These are phyloP conservation scores for Neltuma alba DNA, from an alignment of 306 rosid species.

Conservation along the genomic window DNA sequence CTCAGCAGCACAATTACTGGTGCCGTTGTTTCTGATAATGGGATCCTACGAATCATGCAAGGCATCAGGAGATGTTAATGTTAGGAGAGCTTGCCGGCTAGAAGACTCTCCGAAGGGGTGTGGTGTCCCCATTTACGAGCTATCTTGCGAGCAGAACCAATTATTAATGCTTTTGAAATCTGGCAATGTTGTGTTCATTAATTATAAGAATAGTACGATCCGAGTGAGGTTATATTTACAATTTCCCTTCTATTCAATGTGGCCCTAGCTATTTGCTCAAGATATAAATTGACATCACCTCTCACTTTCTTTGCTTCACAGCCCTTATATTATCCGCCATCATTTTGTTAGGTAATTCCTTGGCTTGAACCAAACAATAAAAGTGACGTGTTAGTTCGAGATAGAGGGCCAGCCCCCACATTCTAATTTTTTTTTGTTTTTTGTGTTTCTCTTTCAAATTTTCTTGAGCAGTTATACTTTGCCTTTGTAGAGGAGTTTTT, in stretches of 20 bases:
- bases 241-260: background rate
- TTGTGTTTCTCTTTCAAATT: background rate
- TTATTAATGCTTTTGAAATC: background rate
- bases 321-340: background rate
- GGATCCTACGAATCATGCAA: background rate
- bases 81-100: background rate
- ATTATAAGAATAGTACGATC: background rate
- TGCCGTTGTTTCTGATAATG: background rate
- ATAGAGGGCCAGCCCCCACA: background rate
- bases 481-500: no score
- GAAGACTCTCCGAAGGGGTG: background rate
- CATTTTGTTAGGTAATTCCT: background rate
- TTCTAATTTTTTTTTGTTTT: background rate
- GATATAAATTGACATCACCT: background rate
- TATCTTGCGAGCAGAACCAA: background rate
- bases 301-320: background rate
- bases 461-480: background rate
- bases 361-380: background rate
- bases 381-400: background rate
- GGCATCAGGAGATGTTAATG: background rate
- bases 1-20: background rate
- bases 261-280: no score
- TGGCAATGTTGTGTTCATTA: background rate
- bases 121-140: background rate
- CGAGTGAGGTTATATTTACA: background rate